These are phyloP conservation scores for Saccharomycopsis selenospora DNA, from an alignment of 805 yeast genomes.

Conservation along the genomic window DNA sequence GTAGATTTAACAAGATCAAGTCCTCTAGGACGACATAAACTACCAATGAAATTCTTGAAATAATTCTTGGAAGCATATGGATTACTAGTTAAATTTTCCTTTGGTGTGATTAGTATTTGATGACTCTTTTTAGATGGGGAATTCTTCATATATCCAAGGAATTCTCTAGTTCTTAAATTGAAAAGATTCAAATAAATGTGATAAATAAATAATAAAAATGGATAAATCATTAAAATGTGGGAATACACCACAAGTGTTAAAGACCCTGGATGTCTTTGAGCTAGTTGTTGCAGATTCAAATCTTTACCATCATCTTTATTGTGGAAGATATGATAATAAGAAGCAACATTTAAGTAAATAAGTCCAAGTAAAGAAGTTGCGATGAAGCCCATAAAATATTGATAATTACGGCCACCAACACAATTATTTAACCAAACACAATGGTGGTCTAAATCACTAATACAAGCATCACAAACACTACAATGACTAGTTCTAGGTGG, in stretches of 20 bases:
- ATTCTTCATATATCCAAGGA: slow-evolving; percentile 40
- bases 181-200: slow-evolving; percentile 50
- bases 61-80: slow-evolving; percentile 33
- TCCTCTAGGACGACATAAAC: slow-evolving; percentile 36
- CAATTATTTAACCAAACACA: slow-evolving; percentile 69
- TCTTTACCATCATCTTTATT: slow-evolving; percentile 21
- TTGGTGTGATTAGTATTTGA: slow-evolving; percentile 15
- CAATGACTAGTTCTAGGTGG: slow-evolving; percentile 76
- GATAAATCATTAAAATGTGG: slow-evolving; percentile 43
- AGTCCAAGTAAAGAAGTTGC: slow-evolving; percentile 31
- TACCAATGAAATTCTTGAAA: slow-evolving; percentile 28
- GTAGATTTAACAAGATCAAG: slow-evolving; percentile 29
- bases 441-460: slow-evolving; percentile 60
- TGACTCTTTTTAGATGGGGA: slow-evolving; percentile 21
- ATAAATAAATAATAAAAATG: slow-evolving; percentile 42
- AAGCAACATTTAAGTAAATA: slow-evolving; percentile 26
- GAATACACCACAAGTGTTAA: slow-evolving; percentile 49
- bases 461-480: slow-evolving; percentile 57
- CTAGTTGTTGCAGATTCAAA: slow-evolving; percentile 20
- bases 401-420: slow-evolving; percentile 66
- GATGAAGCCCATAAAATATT: slow-evolving; percentile 50
- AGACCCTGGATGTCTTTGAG: slow-evolving; percentile 32
- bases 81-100: slow-evolving; percentile 29
- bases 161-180: slow-evolving; percentile 70
- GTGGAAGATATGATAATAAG: slow-evolving; percentile 30